Percentiles rank a stretch among this genome's conserved stretches.
These are phyloP conservation scores for Eragrostis nindensis DNA, from an alignment of 176 grass and related monocot species.

Conservation along the genomic window DNA sequence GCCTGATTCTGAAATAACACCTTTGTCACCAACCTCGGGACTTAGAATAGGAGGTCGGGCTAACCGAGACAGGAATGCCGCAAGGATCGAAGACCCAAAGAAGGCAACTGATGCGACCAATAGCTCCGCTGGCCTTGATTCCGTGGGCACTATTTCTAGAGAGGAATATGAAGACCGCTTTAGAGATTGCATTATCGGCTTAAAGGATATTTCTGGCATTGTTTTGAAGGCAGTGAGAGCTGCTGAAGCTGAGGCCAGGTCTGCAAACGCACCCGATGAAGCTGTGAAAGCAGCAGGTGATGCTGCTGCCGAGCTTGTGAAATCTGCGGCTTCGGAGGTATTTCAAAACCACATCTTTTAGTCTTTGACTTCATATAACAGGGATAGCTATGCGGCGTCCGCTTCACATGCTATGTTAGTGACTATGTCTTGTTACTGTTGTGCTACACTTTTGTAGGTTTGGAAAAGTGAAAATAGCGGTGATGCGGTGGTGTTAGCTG, in stretches of 20 bases:
- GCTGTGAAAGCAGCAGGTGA: slow-evolving; percentile 96
- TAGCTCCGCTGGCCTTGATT: slow-evolving; percentile 35
- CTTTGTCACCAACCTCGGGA: slow-evolving; percentile 61
- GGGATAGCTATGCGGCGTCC: slow-evolving; percentile 1
- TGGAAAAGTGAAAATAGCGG: slow-evolving; percentile 78
- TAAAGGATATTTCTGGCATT: slow-evolving; percentile 92
- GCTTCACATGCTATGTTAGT: slow-evolving; percentile 15
- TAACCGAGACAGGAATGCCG: slow-evolving; percentile 48
- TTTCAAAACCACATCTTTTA: neutral
- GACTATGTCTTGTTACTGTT: neutral
- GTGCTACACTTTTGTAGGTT: slow-evolving; percentile 51
- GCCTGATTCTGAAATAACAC: slow-evolving; percentile 58
- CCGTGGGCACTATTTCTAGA: slow-evolving; percentile 31
- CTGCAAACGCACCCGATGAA: slow-evolving; percentile 77
- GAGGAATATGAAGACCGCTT: slow-evolving; percentile 85
- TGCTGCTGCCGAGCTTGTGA: slow-evolving; percentile 97
- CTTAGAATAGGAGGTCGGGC: slow-evolving; percentile 46
- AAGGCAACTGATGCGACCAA: slow-evolving; percentile 50
- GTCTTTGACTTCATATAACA: slow-evolving; percentile 16
- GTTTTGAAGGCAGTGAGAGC: slow-evolving; percentile 90
- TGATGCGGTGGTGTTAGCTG: slow-evolving; percentile 70
- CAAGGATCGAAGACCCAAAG: slow-evolving; percentile 54
- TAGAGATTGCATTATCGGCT: slow-evolving; percentile 84
- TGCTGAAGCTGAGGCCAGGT: slow-evolving; percentile 84
- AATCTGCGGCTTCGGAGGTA: slow-evolving; percentile 92